Conservation (phyloP, 2,329 filamentous ascomycete species). For the Monosporascus cannonballus region DNA sequence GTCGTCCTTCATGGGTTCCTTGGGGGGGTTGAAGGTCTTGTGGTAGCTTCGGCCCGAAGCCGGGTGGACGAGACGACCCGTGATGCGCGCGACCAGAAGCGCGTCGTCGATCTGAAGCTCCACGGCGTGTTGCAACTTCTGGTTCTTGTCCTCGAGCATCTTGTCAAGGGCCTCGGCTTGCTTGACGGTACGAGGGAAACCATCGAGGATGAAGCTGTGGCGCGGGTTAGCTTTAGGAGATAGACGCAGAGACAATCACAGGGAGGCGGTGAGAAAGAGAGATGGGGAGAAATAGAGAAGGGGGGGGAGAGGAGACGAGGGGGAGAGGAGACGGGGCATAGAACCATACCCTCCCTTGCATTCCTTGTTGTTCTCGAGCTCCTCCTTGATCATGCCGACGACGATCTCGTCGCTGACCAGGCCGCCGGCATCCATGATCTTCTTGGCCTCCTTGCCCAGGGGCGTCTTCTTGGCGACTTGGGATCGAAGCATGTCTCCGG, state of each 20-base stretch:
- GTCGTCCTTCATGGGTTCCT: conserved; percentile 90
- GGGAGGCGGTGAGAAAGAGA: no score
- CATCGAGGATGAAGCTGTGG: conserved; percentile 94
- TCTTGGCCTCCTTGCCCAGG: conserved; percentile 94
- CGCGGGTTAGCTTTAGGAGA: conserved; percentile 5
- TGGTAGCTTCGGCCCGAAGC: conserved; percentile 96
- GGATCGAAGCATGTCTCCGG: conserved; percentile 97
- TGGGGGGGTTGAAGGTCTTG: conserved; percentile 98
- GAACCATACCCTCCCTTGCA: conserved; percentile 84
- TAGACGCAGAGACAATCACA: neutral
- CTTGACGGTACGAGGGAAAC: conserved; percentile 92
- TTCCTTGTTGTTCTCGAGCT: conserved; percentile 88
- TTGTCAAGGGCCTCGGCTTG: conserved; percentile 91
- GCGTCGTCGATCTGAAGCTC: conserved; percentile 96
- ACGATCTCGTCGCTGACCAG: conserved; percentile 98
- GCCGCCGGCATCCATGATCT: conserved; percentile 99
- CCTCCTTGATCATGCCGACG: conserved; percentile 98
- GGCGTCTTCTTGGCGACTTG: conserved; percentile 97
- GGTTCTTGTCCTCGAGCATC: conserved; percentile 74
- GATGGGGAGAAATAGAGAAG: conserved; percentile 2
- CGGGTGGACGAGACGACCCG: conserved; percentile 90
- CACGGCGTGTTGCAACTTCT: conserved; percentile 88
- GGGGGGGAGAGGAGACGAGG: no score
- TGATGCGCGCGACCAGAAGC: conserved; percentile 91
- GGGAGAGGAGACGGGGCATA: conserved; percentile 4